Conservation (phyloP, 2,329 filamentous ascomycete genomes). For the Cladophialophora bantiana region DNA sequence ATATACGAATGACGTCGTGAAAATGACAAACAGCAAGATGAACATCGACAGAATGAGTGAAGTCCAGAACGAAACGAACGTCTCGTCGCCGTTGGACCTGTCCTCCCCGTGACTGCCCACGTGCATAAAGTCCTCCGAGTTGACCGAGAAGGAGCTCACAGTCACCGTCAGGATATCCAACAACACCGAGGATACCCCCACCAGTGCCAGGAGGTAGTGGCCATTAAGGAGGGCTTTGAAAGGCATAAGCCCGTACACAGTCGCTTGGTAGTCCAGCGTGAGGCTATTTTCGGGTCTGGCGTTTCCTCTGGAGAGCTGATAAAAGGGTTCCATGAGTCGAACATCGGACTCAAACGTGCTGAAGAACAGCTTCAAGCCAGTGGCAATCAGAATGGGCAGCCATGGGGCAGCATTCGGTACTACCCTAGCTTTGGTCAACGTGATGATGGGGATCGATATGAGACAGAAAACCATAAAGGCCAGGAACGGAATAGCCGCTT, state of each 20-base stretch:
- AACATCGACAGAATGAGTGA: slow-evolving; percentile 67
- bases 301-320: slow-evolving; percentile 53
- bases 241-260: slow-evolving; percentile 54
- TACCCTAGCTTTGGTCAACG: slow-evolving; percentile 49
- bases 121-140: slow-evolving; percentile 50
- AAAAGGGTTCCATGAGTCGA: slow-evolving; percentile 58
- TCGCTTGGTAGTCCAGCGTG: slow-evolving; percentile 59
- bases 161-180: slow-evolving; percentile 58
- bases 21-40: slow-evolving; percentile 71
- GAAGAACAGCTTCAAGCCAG: slow-evolving; percentile 56
- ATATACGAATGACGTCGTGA: slow-evolving; percentile 67
- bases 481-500: slow-evolving; percentile 52
- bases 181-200: slow-evolving; percentile 54
- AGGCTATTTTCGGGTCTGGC: slow-evolving; percentile 55
- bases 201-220: slow-evolving; percentile 55
- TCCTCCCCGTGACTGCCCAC: slow-evolving; percentile 29
- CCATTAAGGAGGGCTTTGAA: slow-evolving; percentile 53
- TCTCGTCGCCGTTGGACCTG: slow-evolving; percentile 50
- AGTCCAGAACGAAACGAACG: slow-evolving; percentile 68
- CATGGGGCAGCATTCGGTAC: slow-evolving; percentile 53
- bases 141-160: slow-evolving; percentile 55
- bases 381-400: slow-evolving; percentile 55
- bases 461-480: slow-evolving; percentile 50
- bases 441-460: slow-evolving; percentile 51
- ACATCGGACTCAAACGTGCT: slow-evolving; percentile 56